phyloP scores from a whole-genome alignment of 345 rosid genomes.

The Camelina sativa region DNA sequence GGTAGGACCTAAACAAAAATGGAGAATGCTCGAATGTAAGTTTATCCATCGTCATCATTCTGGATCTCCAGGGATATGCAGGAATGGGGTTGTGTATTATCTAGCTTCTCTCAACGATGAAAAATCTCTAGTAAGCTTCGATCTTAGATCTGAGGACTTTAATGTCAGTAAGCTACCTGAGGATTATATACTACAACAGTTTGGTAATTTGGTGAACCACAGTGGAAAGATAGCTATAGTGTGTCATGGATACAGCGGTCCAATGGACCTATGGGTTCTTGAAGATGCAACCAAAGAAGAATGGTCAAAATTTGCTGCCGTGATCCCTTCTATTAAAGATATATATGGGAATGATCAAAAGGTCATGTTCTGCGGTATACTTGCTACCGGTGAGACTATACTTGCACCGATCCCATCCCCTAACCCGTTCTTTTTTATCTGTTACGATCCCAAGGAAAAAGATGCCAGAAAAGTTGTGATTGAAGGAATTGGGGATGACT shows the following conservation, averaged over 20 bases:
- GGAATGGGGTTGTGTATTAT: conserved; percentile 25
- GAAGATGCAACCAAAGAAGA: conserved; percentile 12
- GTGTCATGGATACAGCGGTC: not conserved
- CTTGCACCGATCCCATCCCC: not conserved
- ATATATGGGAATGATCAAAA: no score
- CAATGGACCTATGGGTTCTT: not conserved
- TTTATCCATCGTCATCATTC: not conserved
- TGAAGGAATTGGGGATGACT: not conserved
- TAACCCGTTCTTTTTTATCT: not conserved
- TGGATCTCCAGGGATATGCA: not conserved
- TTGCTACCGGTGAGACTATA: not conserved
- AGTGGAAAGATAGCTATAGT: conserved; percentile 9
- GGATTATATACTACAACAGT: not conserved
- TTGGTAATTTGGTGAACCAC: not conserved
- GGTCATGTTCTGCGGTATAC: no score
- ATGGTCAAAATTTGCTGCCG: not conserved
- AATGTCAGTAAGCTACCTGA: not conserved
- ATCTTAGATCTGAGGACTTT: not conserved
- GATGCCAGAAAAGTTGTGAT: not conserved
- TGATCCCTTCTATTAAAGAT: no score
- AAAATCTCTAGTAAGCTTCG: not conserved
- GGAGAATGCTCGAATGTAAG: not conserved
- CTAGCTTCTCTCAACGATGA: not conserved
- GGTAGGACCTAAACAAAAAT: not conserved
- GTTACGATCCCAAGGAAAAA: not conserved